A percentile compares a stretch with the other conserved stretches of the same genome.
Evolutionary conservation across 2,329 filamentous ascomycete species (phyloP).

Genomic region (Hymenoscyphus scutula): DNA sequence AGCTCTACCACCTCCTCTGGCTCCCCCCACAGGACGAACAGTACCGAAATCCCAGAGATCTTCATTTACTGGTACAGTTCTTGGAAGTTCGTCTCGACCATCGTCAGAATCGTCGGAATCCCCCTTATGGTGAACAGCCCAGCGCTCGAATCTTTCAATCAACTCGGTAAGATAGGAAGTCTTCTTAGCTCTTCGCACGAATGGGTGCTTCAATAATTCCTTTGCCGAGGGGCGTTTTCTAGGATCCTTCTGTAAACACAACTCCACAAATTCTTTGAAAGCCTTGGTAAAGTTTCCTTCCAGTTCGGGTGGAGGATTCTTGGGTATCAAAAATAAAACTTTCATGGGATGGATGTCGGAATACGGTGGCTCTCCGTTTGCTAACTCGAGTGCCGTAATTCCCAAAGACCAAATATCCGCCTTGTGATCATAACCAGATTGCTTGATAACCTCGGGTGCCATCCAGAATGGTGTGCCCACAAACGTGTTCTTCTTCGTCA

Average conservation of each 20-base stretch:
- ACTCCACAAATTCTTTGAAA: constrained; percentile 81
- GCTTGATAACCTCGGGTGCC: constrained; percentile 98
- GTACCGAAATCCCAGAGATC: constrained; percentile 99
- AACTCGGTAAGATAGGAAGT: constrained; percentile 95
- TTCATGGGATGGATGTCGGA: constrained; percentile 99
- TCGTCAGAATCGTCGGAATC: constrained; percentile 65
- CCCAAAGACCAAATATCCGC: constrained; percentile 97
- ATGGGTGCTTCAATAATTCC: constrained; percentile 85
- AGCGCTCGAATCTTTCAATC: constrained; percentile 86
- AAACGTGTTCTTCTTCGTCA: constrained; percentile 99
- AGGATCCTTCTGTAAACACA: constrained; percentile 85
- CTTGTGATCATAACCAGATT: constrained; percentile 96
- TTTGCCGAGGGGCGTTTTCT: constrained; percentile 82
- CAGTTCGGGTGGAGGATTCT: constrained; percentile 81
- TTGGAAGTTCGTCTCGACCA: constrained; percentile 44
- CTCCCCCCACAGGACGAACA: constrained; percentile 72
- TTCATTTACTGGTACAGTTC: constrained; percentile 59
- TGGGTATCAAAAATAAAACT: constrained; percentile 92
- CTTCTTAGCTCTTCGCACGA: constrained; percentile 88
- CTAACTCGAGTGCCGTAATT: constrained; percentile 89
- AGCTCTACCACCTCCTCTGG: constrained; percentile 55
- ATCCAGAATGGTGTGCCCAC: constrained; percentile 99
- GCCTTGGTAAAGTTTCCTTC: constrained; percentile 78
- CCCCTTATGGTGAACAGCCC: constrained; percentile 76
- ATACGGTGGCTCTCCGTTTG: constrained; percentile 89